phyloP scores from a whole-genome alignment of 164 flowering plant genomes.

The Malania oleifera region DNA sequence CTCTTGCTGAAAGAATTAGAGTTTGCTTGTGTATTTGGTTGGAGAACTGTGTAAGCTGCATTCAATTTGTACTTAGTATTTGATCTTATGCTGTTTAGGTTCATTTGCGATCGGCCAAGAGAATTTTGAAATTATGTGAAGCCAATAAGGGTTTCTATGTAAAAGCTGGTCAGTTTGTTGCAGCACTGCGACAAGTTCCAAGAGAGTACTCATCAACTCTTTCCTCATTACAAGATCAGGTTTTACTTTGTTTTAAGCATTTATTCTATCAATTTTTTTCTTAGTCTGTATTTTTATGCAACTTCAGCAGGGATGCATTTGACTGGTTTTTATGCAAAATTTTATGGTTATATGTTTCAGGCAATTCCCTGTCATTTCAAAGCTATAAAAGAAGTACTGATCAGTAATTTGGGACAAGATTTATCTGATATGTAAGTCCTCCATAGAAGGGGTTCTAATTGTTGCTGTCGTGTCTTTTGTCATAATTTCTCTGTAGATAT shows the following conservation, averaged over 20 bases:
- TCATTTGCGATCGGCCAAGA: slow-evolving; percentile 78
- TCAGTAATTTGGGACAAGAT: slow-evolving; percentile 45
- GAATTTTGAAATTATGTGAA: slow-evolving; percentile 71
- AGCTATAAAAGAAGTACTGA: slow-evolving; percentile 56
- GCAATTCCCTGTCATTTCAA: slow-evolving; percentile 73
- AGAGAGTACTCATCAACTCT: slow-evolving; percentile 70
- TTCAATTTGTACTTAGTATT: background rate
- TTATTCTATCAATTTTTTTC: no score
- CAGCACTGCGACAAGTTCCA: slow-evolving; percentile 68
- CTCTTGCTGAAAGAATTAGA: no score
- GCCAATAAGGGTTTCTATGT: slow-evolving; percentile 85
- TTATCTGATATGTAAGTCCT: slow-evolving; percentile 66
- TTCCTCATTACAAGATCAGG: slow-evolving; percentile 88
- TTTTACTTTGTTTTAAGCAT: slow-evolving; percentile 14
- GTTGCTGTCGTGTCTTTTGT: no score
- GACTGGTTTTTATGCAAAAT: slow-evolving; percentile 6
- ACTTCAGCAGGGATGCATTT: background rate
- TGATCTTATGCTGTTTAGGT: slow-evolving; percentile 38
- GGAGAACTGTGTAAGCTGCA: background rate
- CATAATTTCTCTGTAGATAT: no score
- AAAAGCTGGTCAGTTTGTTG: slow-evolving; percentile 94
- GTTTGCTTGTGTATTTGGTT: background rate
- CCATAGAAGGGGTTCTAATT: no score
- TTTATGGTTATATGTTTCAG: slow-evolving; percentile 32
- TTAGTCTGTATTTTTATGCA: background rate